phyloP scores from a whole-genome alignment of 805 yeast genomes.

The Wilhelminamyces savonicus region DNA sequence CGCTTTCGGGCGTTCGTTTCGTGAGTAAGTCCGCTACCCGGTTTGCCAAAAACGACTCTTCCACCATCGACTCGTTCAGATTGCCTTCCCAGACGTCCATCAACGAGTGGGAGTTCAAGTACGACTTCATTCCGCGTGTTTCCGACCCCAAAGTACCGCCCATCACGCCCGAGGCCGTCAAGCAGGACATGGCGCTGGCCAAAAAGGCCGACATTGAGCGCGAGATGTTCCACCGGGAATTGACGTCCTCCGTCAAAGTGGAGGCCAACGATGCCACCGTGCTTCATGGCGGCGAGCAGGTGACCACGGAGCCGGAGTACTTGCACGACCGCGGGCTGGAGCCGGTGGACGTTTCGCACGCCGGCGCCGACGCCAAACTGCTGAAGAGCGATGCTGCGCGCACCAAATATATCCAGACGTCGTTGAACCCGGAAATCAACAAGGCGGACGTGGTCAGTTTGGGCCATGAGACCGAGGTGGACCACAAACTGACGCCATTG shows the following conservation, averaged over 20 bases:
- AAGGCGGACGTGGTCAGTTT: slow-evolving; percentile 27
- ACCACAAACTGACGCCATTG: slow-evolving; percentile 27
- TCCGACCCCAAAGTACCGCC: slow-evolving; percentile 39
- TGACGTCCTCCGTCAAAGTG: slow-evolving; percentile 31
- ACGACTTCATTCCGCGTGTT: slow-evolving; percentile 38
- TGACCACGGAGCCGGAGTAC: slow-evolving; percentile 30
- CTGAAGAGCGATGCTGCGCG: slow-evolving; percentile 27
- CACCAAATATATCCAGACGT: slow-evolving; percentile 35
- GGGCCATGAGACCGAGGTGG: slow-evolving; percentile 28
- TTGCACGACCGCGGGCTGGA: slow-evolving; percentile 31
- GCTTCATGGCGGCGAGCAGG: slow-evolving; percentile 37
- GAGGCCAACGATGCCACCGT: slow-evolving; percentile 38
- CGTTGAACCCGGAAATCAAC: slow-evolving; percentile 36
- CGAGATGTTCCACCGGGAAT: slow-evolving; percentile 30
- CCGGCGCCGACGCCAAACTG: slow-evolving; percentile 7
- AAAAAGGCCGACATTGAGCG: slow-evolving; percentile 31
- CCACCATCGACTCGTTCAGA: slow-evolving; percentile 52
- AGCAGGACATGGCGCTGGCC: slow-evolving; percentile 41
- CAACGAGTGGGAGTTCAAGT: slow-evolving; percentile 45
- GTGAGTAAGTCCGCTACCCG: too few species aligned
- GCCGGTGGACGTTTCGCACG: slow-evolving; percentile 26
- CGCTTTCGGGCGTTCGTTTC: too few species aligned
- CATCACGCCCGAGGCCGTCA: slow-evolving; percentile 41
- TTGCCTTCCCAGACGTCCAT: slow-evolving; percentile 42
- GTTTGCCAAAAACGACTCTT: slow-evolving; percentile 48